Evolutionary conservation across 306 rosid species (phyloP).

Genomic region (Boehmeria nivea): DNA sequence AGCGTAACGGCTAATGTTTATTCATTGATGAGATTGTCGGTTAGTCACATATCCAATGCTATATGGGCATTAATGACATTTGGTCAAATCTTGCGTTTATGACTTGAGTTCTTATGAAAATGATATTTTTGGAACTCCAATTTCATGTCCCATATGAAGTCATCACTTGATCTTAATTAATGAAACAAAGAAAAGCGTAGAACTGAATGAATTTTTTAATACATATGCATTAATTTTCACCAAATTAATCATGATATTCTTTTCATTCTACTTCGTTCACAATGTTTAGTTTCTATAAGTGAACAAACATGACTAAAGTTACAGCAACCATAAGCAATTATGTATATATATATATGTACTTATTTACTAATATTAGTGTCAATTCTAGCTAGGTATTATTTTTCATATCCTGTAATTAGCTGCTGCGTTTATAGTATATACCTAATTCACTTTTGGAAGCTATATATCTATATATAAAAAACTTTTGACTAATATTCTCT

Average conservation of each 20-base stretch:
- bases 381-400: no score
- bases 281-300: background rate
- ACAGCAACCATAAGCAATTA: background rate
- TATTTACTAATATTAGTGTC: background rate
- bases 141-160: no score
- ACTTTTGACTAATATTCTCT: no score
- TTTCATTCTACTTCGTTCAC: no score
- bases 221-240: background rate
- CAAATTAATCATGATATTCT: no score
- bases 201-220: background rate
- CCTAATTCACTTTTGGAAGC: no score
- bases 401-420: no score
- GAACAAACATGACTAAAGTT: background rate
- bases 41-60: background rate
- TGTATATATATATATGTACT: background rate
- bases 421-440: no score
- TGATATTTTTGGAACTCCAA: no score
- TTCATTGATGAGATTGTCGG: constrained; percentile 7
- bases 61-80: background rate
- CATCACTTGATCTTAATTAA: no score
- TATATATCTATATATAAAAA: no score
- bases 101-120: background rate
- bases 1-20: constrained; percentile 1
- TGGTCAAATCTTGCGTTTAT: background rate
- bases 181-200: background rate